These are phyloP conservation scores for Mortierella sp. DNA, from an alignment of 371 early-diverging fungal species.

Conservation along the genomic window DNA sequence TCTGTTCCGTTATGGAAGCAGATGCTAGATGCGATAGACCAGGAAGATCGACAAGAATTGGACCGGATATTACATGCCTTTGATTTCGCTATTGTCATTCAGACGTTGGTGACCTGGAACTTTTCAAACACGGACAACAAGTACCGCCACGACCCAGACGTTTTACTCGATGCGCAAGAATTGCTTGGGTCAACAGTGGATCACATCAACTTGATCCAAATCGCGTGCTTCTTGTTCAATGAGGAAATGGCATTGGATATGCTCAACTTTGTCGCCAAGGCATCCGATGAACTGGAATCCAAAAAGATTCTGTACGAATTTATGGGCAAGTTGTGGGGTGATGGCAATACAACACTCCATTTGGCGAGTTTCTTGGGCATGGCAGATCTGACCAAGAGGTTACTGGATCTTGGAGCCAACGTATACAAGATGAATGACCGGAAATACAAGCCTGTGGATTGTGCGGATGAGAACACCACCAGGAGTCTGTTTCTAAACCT, in stretches of 20 bases:
- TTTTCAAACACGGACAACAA: conserved; percentile 63
- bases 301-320: conserved; percentile 73
- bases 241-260: conserved; percentile 72
- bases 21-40: conserved; percentile 42
- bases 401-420: conserved; percentile 71
- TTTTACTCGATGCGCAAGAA: conserved; percentile 66
- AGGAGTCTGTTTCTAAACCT: conserved; percentile 60
- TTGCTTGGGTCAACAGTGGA: conserved; percentile 63
- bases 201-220: conserved; percentile 69
- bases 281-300: conserved; percentile 65
- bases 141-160: conserved; percentile 66
- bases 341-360: conserved; percentile 77
- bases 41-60: conserved; percentile 43
- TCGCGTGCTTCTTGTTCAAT: conserved; percentile 69
- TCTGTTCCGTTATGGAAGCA: conserved; percentile 45
- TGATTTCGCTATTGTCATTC: conserved; percentile 57
- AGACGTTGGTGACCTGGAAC: conserved; percentile 64
- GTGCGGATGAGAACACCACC: conserved; percentile 73
- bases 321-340: conserved; percentile 74
- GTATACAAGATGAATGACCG: conserved; percentile 65
- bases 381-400: conserved; percentile 66
- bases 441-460: conserved; percentile 71
- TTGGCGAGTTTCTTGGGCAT: conserved; percentile 78
- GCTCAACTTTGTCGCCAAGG: conserved; percentile 64
- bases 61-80: conserved; percentile 35